Base-by-base conservation (phyloP, 441 rosid genomes). In the Biscutella laevigata region DNA sequence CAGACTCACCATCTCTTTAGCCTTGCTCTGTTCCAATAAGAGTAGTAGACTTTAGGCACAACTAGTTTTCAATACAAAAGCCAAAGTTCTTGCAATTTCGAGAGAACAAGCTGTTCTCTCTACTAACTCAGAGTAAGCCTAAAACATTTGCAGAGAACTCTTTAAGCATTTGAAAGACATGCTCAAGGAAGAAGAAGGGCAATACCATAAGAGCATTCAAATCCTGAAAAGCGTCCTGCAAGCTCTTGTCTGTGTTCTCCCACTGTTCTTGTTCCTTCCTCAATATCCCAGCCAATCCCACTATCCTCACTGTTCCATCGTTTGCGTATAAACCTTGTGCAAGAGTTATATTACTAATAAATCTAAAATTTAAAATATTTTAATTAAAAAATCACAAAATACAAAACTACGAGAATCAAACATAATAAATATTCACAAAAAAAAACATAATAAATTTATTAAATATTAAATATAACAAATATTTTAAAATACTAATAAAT, bases 181-280 rank as follows among this genome's bases (percentile, higher is more conserved):
- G 9, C 3, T 49, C 9, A 5, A 11, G 16, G 36, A 29, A 26
- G 17, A 29, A 62, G 34, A 37, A 55, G 10, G 14, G 40, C 2
- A 20, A 11, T 70, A 78, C 90, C 88, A 82, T 82, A 22, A 83
- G 95, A 43, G 98, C 98, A 76, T 83, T 90, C 75, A 90, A 71
- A 73, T 87, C 95, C 64, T 78, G 89, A 47, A 90, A 90, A 71
- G 98, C 98, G 8, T 87, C 95, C 27, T 90, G 96, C 77, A 87
- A 74, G 76, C 84, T 87, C 84, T 83, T 90, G 47, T 91, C 98
- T 6, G 98, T 91, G 57, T 60, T 87, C 72, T 91, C 98, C 96
- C 98, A 91, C 55, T 68, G 76, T 59, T 91, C 85, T 64, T 87
- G 96, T 68, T 88, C 98, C 27, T 86, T 91, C 85, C 94, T 81